Conservation (phyloP, 177 flowering plant species). For the Vitis hybrid region DNA sequence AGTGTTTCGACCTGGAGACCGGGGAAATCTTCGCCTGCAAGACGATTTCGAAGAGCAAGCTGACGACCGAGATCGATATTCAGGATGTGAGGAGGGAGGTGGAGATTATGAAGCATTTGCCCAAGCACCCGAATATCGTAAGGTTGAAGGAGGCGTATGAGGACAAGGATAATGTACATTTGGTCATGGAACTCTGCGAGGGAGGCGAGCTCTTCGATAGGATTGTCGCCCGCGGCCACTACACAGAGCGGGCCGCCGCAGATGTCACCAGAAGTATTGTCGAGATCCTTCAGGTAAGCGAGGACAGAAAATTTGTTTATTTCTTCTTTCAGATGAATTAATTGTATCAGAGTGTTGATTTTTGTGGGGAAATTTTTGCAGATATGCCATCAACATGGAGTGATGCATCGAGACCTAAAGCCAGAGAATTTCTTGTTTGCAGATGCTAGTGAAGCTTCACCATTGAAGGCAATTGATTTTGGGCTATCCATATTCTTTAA, state of each 20-base stretch:
- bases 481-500: slow-evolving; percentile 66
- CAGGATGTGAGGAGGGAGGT: slow-evolving; percentile 90
- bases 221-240: slow-evolving; percentile 76
- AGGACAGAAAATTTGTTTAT: not conserved
- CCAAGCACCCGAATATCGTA: slow-evolving; percentile 70
- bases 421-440: slow-evolving; percentile 72
- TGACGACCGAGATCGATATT: slow-evolving; percentile 68
- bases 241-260: slow-evolving; percentile 79
- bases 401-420: slow-evolving; percentile 70
- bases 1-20: slow-evolving; percentile 39
- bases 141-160: slow-evolving; percentile 65
- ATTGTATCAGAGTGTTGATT: too few species aligned
- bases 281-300: slow-evolving; percentile 60
- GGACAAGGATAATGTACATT: slow-evolving; percentile 59
- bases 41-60: slow-evolving; percentile 66
- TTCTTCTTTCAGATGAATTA: too few species aligned
- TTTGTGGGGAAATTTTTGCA: slow-evolving; percentile 15
- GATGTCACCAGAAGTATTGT: slow-evolving; percentile 55
- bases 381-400: slow-evolving; percentile 69
- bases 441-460: slow-evolving; percentile 34
- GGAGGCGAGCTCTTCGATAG: slow-evolving; percentile 94
- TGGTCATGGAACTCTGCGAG: slow-evolving; percentile 86
- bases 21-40: slow-evolving; percentile 67
- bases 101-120: slow-evolving; percentile 78
- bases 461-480: slow-evolving; percentile 64